A percentile compares a stretch with the other conserved stretches of the same genome.
Conservation (phyloP, 1,284 basidiomycete species). For the Salmacisia buchloeana region DNA sequence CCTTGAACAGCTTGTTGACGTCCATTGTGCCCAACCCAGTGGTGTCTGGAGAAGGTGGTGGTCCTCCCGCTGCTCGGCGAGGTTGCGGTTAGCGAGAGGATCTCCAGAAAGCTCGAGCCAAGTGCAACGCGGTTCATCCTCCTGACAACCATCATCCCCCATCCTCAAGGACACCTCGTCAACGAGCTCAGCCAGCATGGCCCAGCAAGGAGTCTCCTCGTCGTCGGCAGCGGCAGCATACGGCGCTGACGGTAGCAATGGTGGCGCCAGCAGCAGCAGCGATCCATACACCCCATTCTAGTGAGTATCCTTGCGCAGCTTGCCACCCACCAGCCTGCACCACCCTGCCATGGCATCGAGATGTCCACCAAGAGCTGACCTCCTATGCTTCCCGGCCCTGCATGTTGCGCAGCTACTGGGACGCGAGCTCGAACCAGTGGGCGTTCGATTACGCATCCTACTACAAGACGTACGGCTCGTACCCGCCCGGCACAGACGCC, state of each 20-base stretch:
- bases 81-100: too few relatives aligned
- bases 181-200: constrained; percentile 6
- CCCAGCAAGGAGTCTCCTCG: constrained; percentile 1
- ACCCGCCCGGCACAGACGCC: background rate
- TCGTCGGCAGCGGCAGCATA: too few relatives aligned
- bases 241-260: background rate
- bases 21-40: constrained; percentile 27
- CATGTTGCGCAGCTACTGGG: constrained; percentile 36
- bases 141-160: background rate
- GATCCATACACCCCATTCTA: constrained; percentile 49
- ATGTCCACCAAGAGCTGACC: background rate
- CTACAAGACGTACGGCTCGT: constrained; percentile 34
- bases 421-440: constrained; percentile 37
- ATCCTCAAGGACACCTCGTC: constrained; percentile 7
- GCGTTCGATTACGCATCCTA: constrained; percentile 47
- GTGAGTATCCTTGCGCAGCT: constrained; percentile 13
- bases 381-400: background rate
- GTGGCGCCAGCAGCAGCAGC: constrained; percentile 12
- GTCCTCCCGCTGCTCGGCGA: too few relatives aligned
- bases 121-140: constrained; percentile 5
- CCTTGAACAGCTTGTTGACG: constrained; percentile 47
- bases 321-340: background rate
- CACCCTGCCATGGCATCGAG: background rate
- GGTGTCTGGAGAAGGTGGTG: background rate
- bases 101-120: constrained; percentile 5